phyloP scores from a whole-genome alignment of 805 yeast genomes.

The Candida quercuum region DNA sequence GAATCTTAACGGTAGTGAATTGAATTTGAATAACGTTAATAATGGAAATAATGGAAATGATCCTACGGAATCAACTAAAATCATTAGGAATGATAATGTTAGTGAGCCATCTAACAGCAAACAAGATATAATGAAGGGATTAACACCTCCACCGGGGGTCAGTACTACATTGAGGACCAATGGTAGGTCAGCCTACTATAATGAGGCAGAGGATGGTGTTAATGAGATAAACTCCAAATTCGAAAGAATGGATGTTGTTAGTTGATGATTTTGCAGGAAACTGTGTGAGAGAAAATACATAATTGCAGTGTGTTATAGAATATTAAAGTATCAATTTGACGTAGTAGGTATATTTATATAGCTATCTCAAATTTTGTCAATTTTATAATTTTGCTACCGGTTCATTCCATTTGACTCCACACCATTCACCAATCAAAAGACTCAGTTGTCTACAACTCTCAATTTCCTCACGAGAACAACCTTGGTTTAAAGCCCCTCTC shows the following conservation, averaged over 20 bases:
- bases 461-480: slow-evolving; percentile 62
- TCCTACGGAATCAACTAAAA: neutral
- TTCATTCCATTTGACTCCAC: slow-evolving; percentile 59
- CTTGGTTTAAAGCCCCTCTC: slow-evolving; percentile 77
- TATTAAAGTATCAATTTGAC: too few relatives aligned
- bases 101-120: neutral
- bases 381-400: slow-evolving; percentile 26
- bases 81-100: neutral
- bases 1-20: neutral
- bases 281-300: too few relatives aligned
- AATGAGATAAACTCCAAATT: neutral
- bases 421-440: slow-evolving; percentile 64
- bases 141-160: slow-evolving; percentile 15
- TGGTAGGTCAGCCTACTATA: neutral
- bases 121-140: slow-evolving; percentile 8
- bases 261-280: too few relatives aligned
- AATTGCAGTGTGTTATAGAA: neutral
- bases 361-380: too few relatives aligned
- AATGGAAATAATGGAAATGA: slow-evolving; percentile 3
- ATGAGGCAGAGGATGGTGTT: slow-evolving; percentile 3
- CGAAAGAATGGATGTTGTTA: slow-evolving; percentile 12
- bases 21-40: neutral
- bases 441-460: slow-evolving; percentile 56
- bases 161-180: neutral
- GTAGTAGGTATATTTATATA: too few relatives aligned